Conservation (phyloP, 1,284 basidiomycete species). For the Ceraceosorus guamensis region DNA sequence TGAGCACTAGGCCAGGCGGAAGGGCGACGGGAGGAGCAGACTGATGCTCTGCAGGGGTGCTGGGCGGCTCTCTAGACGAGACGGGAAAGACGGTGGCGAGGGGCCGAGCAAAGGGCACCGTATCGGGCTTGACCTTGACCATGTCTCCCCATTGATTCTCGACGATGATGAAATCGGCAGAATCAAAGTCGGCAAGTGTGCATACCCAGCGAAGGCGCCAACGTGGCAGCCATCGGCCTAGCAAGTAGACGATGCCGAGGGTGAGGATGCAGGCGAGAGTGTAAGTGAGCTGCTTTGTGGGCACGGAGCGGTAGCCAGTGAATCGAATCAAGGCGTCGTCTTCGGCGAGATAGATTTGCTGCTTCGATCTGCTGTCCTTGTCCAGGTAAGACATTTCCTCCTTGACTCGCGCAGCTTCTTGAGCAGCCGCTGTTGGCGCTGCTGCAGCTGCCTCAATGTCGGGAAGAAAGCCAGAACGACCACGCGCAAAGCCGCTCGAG, state of each 20-base stretch:
- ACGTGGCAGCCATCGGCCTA: conserved; percentile 88
- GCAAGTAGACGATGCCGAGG: conserved; percentile 68
- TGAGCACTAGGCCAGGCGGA: conserved; percentile 14
- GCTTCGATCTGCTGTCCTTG: conserved; percentile 52
- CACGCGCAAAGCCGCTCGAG: conserved; percentile 19
- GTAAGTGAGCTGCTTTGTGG: conserved; percentile 66
- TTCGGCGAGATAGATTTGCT: conserved; percentile 79
- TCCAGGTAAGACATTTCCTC: conserved; percentile 35
- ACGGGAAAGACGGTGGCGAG: conserved; percentile 43
- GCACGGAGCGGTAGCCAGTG: conserved; percentile 72
- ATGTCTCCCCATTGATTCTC: conserved; percentile 56
- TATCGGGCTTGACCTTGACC: conserved; percentile 23
- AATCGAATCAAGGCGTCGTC: conserved; percentile 86
- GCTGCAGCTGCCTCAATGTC: conserved; percentile 3
- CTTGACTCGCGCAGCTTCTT: conserved; percentile 1
- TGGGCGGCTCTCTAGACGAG: conserved; percentile 39
- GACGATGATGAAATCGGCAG: conserved; percentile 68
- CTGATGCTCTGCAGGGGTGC: conserved; percentile 39
- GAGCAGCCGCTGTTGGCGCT: conserved; percentile 2
- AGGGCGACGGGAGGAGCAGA: conserved; percentile 15
- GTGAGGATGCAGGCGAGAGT: conserved; percentile 63
- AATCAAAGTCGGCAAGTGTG: conserved; percentile 71
- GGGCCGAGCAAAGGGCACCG: conserved; percentile 42
- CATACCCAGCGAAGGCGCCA: conserved; percentile 85
- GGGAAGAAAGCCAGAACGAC: not conserved